A percentile compares a stretch with the other conserved stretches of the same genome.
Evolutionary conservation across 2,329 filamentous ascomycete species (phyloP).

Genomic region (Calcarisporium arbuscula): DNA sequence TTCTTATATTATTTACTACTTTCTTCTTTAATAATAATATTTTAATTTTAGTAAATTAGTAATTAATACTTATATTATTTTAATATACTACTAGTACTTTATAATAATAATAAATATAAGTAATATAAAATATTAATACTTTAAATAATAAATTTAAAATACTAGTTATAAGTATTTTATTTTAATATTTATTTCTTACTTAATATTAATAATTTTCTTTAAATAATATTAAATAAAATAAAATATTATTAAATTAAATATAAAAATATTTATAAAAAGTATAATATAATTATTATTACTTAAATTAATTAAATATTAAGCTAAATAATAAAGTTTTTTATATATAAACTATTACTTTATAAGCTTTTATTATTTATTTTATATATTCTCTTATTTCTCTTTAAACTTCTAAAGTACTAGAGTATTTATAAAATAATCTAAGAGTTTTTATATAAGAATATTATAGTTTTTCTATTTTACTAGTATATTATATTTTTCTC

Average conservation of each 20-base stretch:
- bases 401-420: not conserved
- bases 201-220: constrained; percentile 3
- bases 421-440: not conserved
- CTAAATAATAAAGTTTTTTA: no score
- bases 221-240: not conserved
- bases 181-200: constrained; percentile 1
- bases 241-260: constrained; percentile 5
- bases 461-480: not conserved
- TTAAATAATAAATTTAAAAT: not conserved
- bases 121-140: constrained; percentile 2
- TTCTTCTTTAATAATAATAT: not conserved
- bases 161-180: not conserved
- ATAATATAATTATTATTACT: constrained; percentile 3
- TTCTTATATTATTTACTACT: constrained; percentile 3
- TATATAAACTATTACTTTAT: constrained; percentile 1
- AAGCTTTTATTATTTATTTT: not conserved
- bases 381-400: not conserved
- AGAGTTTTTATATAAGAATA: not conserved
- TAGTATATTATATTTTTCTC: constrained; percentile 3
- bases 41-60: constrained; percentile 2
- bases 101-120: constrained; percentile 3
- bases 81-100: no score
- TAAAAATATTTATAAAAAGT: constrained; percentile 6
- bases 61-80: constrained; percentile 1
- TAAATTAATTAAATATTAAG: constrained; percentile 2